Conservation (phyloP, 345 rosid species). For the Hirschfeldia incana region DNA sequence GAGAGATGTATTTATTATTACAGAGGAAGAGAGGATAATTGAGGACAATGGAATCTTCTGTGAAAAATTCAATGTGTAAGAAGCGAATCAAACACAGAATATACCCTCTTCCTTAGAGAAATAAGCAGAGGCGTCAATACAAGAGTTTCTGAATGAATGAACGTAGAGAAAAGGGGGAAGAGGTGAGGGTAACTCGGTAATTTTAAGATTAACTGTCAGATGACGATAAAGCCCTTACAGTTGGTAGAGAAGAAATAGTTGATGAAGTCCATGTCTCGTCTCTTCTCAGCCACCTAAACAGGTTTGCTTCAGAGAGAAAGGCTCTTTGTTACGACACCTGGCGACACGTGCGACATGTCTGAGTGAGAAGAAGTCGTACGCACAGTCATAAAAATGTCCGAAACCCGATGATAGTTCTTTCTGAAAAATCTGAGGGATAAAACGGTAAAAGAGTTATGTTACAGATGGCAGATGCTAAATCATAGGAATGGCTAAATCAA, state of each 20-base stretch:
- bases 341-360: slow-evolving; percentile 15
- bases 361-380: neutral
- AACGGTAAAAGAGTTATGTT: slow-evolving; percentile 3
- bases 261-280: slow-evolving; percentile 12
- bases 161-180: neutral
- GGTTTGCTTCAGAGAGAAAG: neutral
- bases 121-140: slow-evolving; percentile 20
- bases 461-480: slow-evolving; percentile 32
- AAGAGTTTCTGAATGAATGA: slow-evolving; percentile 12
- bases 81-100: slow-evolving; percentile 43
- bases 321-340: slow-evolving; percentile 12
- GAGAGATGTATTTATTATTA: slow-evolving; percentile 9
- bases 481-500: slow-evolving; percentile 31
- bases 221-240: slow-evolving; percentile 25
- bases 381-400: slow-evolving; percentile 19
- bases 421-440: slow-evolving; percentile 17
- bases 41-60: slow-evolving; percentile 34
- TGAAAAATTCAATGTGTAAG: slow-evolving; percentile 24
- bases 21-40: slow-evolving; percentile 6
- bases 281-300: slow-evolving; percentile 8
- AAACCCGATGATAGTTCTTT: slow-evolving; percentile 7
- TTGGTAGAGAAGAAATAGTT: slow-evolving; percentile 6
- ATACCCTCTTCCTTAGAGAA: slow-evolving; percentile 25
- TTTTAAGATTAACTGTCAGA: neutral
- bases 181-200: slow-evolving; percentile 1